phyloP scores from a whole-genome alignment of 495 filamentous ascomycete species.

The Aspergillus biplanus region DNA sequence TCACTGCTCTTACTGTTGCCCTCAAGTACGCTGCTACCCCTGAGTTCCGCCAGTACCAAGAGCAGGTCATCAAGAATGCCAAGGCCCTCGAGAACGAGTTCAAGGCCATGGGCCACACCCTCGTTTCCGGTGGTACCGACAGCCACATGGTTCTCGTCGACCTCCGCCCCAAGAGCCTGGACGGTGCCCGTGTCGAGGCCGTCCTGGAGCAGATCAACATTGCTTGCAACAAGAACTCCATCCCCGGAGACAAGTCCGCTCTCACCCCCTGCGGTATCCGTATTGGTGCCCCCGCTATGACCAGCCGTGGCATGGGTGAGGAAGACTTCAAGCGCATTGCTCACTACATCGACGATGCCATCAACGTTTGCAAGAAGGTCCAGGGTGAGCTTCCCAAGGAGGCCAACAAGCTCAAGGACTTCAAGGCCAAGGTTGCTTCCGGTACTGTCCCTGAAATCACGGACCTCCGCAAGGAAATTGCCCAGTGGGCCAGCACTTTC shows the following conservation, averaged over 20 bases:
- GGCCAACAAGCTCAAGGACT: slow-evolving; percentile 99
- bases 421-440: slow-evolving; percentile 85
- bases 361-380: slow-evolving; percentile 81
- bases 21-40: slow-evolving; percentile 91
- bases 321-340: slow-evolving; percentile 92
- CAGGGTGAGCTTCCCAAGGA: slow-evolving; percentile 88
- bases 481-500: slow-evolving; percentile 86
- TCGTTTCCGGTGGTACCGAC: slow-evolving; percentile 96
- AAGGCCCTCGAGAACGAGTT: slow-evolving; percentile 31
- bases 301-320: slow-evolving; percentile 89
- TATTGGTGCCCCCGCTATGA: slow-evolving; percentile 97
- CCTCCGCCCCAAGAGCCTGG: slow-evolving; percentile 28
- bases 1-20: slow-evolving; percentile 95
- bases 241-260: slow-evolving; percentile 97
- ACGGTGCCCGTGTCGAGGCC: slow-evolving; percentile 88
- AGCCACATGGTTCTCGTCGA: slow-evolving; percentile 82
- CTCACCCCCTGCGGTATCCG: slow-evolving; percentile 93
- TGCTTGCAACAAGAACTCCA: slow-evolving; percentile 98
- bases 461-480: slow-evolving; percentile 84
- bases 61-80: slow-evolving; percentile 73
- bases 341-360: slow-evolving; percentile 80
- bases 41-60: slow-evolving; percentile 96
- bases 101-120: slow-evolving; percentile 49
- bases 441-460: slow-evolving; percentile 79
- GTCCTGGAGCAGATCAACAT: slow-evolving; percentile 98